Evolutionary conservation across 2,329 filamentous ascomycete species (phyloP).

Genomic region (Pseudovirgaria hyperparasitica): DNA sequence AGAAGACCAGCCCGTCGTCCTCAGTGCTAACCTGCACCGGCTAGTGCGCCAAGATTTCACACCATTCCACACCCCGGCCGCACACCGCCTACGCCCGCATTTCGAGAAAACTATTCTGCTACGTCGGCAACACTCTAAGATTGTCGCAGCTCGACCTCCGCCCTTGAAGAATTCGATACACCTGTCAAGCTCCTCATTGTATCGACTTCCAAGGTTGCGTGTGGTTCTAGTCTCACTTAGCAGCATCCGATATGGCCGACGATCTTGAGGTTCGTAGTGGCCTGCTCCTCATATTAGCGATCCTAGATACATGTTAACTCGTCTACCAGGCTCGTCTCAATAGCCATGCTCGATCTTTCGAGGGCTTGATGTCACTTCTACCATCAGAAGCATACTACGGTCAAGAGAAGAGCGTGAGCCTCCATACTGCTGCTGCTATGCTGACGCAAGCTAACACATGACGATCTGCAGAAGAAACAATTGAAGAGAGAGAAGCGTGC

Average conservation of each 20-base stretch:
- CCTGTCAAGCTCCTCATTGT: too few species aligned
- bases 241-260: slow-evolving; percentile 19
- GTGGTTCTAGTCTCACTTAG: too few species aligned
- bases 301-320: slow-evolving; percentile 14
- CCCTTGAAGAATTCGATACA: too few species aligned
- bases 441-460: slow-evolving; percentile 2
- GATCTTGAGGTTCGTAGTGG: slow-evolving; percentile 27
- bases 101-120: too few species aligned
- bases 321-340: slow-evolving; percentile 37
- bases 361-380: slow-evolving; percentile 75
- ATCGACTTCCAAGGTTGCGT: too few species aligned
- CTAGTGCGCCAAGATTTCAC: too few species aligned
- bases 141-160: too few species aligned
- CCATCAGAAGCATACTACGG: slow-evolving; percentile 86
- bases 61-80: too few species aligned
- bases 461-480: slow-evolving; percentile 66
- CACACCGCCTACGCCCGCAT: too few species aligned
- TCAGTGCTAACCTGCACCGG: too few species aligned
- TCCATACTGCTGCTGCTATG: background rate
- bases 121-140: too few species aligned
- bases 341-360: slow-evolving; percentile 60
- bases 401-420: slow-evolving; percentile 58
- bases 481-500: slow-evolving; percentile 93
- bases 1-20: too few species aligned
- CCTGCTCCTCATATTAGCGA: slow-evolving; percentile 10